Base-by-base conservation (phyloP, 257 asterid species). In the Scutellaria minor region DNA sequence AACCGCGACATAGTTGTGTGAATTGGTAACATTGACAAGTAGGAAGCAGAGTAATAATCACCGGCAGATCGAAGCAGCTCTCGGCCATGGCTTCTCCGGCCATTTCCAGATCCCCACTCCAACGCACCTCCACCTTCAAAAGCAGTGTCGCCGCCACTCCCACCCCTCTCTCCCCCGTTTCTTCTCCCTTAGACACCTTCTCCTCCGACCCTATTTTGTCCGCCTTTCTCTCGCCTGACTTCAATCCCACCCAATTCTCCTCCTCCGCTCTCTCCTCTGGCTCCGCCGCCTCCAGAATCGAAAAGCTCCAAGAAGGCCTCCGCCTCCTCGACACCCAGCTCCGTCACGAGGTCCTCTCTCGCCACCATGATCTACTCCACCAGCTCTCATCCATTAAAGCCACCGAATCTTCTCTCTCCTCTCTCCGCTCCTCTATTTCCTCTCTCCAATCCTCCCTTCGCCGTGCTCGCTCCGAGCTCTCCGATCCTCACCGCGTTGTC, bases 261-360 rank as follows among this genome's bases (percentile, higher is more conserved):
- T 92, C 99, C 76, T 85, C 96, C 75, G 97, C 97, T 52, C 98
- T 95, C 71, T 92, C 96, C 70, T 87, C 98, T 69, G 96, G 98
- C 75, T 95, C 96, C 64, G 95, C 98, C 69, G 97, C 99, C 64
- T 90, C 99, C 24, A 77, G 96, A 41, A 90, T 95, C 58, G 99
- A 95, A 71, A 92, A 91, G 35, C 97, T 95, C 56, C 97, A 90
- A 70, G 95, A 90, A 2, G 96, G 96, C 31, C 89, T 95, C 78
- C 91, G 91, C 70, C 87, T 82, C 64, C 95, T 94, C 53, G 97
- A 94, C 41, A 41, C 85, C 24, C 96, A 91, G 75, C 89, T 94
- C 66, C 99, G 99, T 68, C 83, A 84, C 67, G 93, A 88, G 71
- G 97, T 94, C 46, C 97, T 95, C 71, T 85, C 93, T 72, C 95